Conservation (phyloP, 176 grass and related monocot species). For the Aegilops speltoides region DNA sequence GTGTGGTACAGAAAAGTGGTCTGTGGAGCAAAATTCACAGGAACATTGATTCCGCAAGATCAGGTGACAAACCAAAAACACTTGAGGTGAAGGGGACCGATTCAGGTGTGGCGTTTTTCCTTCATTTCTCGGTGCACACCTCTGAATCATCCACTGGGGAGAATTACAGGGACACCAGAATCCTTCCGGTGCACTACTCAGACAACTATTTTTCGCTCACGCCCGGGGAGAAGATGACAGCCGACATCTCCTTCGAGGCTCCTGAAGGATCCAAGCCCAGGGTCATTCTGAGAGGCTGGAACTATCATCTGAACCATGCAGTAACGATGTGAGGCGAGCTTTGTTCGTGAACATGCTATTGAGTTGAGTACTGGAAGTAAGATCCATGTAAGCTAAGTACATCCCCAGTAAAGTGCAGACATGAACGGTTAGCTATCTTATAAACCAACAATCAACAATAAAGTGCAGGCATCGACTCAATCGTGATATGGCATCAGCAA, state of each 20-base stretch:
- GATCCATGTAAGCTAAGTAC: slow-evolving; percentile 19
- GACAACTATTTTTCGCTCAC: slow-evolving; percentile 85
- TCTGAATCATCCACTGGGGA: slow-evolving; percentile 31
- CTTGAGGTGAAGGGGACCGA: slow-evolving; percentile 53
- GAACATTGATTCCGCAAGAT: slow-evolving; percentile 11
- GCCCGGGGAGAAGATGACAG: slow-evolving; percentile 65
- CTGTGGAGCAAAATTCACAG: slow-evolving; percentile 48
- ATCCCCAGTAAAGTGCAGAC: slow-evolving; percentile 17
- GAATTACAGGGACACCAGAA: slow-evolving; percentile 70
- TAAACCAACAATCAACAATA: slow-evolving; percentile 1
- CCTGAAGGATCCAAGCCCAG: slow-evolving; percentile 56
- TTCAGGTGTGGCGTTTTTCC: slow-evolving; percentile 85
- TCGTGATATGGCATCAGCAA: neutral
- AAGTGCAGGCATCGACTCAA: slow-evolving; percentile 5
- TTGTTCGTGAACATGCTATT: neutral
- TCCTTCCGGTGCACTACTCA: slow-evolving; percentile 91
- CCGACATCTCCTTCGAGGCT: slow-evolving; percentile 68
- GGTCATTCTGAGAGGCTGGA: slow-evolving; percentile 78
- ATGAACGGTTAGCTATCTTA: neutral
- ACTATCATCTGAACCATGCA: slow-evolving; percentile 52
- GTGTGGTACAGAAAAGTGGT: slow-evolving; percentile 9
- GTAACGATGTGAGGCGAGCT: slow-evolving; percentile 34
- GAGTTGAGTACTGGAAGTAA: neutral
- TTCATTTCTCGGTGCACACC: slow-evolving; percentile 79
- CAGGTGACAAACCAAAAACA: slow-evolving; percentile 17